Evolutionary conservation across 805 yeast genomes (phyloP).

Genomic region (Metschnikowia colocasiae): DNA sequence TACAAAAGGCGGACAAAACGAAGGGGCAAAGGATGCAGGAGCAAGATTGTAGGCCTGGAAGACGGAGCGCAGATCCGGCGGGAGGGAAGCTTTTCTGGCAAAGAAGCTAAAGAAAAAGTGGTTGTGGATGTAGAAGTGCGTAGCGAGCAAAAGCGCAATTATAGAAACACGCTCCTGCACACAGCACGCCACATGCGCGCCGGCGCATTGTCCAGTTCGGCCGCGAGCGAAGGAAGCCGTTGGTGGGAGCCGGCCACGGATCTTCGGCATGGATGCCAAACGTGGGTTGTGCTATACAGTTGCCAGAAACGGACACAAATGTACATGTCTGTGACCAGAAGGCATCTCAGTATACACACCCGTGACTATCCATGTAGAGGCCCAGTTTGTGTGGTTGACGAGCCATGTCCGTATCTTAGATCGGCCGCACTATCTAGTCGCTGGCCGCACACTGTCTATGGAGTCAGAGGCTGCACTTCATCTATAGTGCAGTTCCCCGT

Average conservation of each 20-base stretch:
- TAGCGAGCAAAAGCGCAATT: slow-evolving; percentile 6
- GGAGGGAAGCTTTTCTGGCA: not conserved
- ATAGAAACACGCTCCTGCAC: not conserved
- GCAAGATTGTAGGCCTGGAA: not conserved
- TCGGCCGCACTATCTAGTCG: too few species aligned
- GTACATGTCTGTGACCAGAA: too few species aligned
- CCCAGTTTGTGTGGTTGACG: too few species aligned
- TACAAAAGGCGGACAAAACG: not conserved
- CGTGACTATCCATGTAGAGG: too few species aligned
- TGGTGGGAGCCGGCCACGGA: not conserved
- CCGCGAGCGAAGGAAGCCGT: slow-evolving; percentile 3
- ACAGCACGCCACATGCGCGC: slow-evolving; percentile 1
- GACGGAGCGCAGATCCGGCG: not conserved
- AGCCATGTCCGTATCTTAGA: too few species aligned
- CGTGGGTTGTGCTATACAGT: too few species aligned
- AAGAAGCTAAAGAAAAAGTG: slow-evolving; percentile 2
- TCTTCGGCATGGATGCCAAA: too few species aligned
- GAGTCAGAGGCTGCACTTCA: too few species aligned
- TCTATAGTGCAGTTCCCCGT: too few species aligned
- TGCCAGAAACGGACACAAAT: too few species aligned
- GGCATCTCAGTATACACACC: too few species aligned
- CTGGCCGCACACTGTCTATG: too few species aligned
- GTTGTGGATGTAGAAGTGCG: slow-evolving; percentile 1
- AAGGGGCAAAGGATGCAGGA: not conserved
- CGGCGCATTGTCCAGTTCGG: not conserved